A percentile compares a stretch with the other conserved stretches of the same genome.
Conservation (phyloP, 78 protist genomes). For the Dictyostelium discoideum region DNA sequence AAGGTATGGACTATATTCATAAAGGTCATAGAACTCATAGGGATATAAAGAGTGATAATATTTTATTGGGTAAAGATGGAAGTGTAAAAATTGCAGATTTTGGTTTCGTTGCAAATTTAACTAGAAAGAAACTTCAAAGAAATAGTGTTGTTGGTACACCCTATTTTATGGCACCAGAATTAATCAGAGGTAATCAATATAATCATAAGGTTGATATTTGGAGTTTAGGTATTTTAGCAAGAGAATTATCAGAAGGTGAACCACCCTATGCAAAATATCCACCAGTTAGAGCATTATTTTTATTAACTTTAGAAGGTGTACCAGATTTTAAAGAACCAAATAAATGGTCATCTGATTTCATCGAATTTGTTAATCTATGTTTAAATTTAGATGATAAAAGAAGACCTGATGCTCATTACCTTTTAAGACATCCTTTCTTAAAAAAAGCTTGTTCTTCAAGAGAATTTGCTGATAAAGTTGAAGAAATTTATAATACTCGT, state of each 20-base stretch:
- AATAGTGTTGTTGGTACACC: conserved; percentile 91
- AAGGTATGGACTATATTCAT: conserved; percentile 84
- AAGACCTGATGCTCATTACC: conserved; percentile 78
- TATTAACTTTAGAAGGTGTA: conserved; percentile 82
- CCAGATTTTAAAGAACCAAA: conserved; percentile 84
- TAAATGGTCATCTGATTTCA: conserved; percentile 71
- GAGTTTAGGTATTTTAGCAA: conserved; percentile 79
- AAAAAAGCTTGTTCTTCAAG: conserved; percentile 45
- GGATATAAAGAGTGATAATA: conserved; percentile 87
- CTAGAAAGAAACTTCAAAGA: conserved; percentile 50
- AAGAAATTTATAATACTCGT: conserved; percentile 26
- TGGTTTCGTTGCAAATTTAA: conserved; percentile 84
- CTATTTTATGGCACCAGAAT: conserved; percentile 94
- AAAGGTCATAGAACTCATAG: conserved; percentile 83
- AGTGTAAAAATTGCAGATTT: conserved; percentile 83
- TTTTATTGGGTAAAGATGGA: conserved; percentile 78
- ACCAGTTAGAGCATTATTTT: conserved; percentile 82
- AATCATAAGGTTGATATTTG: conserved; percentile 82
- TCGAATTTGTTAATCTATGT: conserved; percentile 75
- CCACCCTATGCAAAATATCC: conserved; percentile 81
- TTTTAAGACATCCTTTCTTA: conserved; percentile 47
- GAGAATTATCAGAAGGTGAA: conserved; percentile 82
- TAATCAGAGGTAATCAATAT: conserved; percentile 64
- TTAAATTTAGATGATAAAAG: conserved; percentile 56
- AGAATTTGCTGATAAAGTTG: conserved; percentile 55